These are phyloP conservation scores for Colletotrichum cereale DNA, from an alignment of 2,329 filamentous ascomycete genomes.

Conservation along the genomic window DNA sequence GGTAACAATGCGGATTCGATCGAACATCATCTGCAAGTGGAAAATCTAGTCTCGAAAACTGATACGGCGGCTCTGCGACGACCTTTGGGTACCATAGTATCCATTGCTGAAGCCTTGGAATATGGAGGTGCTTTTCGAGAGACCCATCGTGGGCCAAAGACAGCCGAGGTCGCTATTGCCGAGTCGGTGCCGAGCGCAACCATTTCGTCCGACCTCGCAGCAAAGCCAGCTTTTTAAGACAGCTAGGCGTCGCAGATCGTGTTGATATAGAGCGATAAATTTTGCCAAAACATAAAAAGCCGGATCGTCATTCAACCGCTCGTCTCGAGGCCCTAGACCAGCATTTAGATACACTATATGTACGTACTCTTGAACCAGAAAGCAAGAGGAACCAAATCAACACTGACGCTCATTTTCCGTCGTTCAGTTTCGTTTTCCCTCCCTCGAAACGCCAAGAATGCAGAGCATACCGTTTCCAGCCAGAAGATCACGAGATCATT, in stretches of 20 bases:
- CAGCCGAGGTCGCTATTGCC: constrained; percentile 20
- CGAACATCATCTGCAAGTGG: neutral
- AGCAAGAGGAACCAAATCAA: neutral
- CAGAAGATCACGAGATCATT: too few species aligned
- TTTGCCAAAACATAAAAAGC: neutral
- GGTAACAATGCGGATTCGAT: neutral
- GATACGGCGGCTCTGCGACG: neutral
- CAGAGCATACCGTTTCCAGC: neutral
- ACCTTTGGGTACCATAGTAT: too few species aligned
- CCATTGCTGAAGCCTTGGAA: neutral
- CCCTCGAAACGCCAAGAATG: constrained; percentile 3
- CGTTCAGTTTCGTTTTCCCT: constrained; percentile 18
- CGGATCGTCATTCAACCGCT: constrained; percentile 14
- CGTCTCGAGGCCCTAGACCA: neutral
- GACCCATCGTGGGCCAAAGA: constrained; percentile 9
- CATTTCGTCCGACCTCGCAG: neutral
- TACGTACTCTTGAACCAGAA: constrained; percentile 15
- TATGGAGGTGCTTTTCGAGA: neutral
- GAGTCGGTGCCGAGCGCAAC: constrained; percentile 30
- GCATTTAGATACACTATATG: constrained; percentile 15
- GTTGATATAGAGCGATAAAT: neutral
- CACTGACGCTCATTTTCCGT: neutral
- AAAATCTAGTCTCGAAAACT: neutral
- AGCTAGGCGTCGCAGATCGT: neutral
- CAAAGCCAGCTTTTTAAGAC: neutral